Evolutionary conservation across 805 yeast species (phyloP).

Genomic region (Pichia cabralensis): DNA sequence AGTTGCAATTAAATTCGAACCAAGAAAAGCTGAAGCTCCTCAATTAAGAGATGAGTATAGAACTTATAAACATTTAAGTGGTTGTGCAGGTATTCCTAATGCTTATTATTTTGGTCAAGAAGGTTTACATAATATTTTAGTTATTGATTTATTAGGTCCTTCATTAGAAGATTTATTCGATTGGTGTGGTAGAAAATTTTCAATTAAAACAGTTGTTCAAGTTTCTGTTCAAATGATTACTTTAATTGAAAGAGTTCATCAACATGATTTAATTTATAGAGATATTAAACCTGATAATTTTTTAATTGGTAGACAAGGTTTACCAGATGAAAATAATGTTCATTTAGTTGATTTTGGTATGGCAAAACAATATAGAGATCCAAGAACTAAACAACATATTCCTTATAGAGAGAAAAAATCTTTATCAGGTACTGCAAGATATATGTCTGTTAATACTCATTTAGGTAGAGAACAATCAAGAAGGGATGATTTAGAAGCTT

Average conservation of each 20-base stretch:
- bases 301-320: conserved; percentile 80
- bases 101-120: conserved; percentile 99
- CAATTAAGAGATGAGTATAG: conserved; percentile 94
- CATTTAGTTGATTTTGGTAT: conserved; percentile 95
- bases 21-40: conserved; percentile 94
- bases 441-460: conserved; percentile 96
- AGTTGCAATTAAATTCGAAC: conserved; percentile 96
- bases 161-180: conserved; percentile 93
- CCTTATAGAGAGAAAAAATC: conserved; percentile 96
- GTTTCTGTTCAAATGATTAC: conserved; percentile 92
- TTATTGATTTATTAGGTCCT: conserved; percentile 92
- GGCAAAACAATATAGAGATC: conserved; percentile 98
- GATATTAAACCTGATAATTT: conserved; percentile 98
- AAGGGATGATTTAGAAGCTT: conserved; percentile 91
- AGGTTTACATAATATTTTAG: conserved; percentile 90
- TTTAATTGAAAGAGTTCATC: conserved; percentile 79
- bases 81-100: conserved; percentile 79
- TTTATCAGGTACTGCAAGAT: conserved; percentile 95
- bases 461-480: conserved; percentile 95
- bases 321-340: conserved; percentile 74
- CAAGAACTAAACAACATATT: conserved; percentile 88
- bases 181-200: conserved; percentile 92
- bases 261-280: conserved; percentile 83
- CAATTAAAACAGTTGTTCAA: conserved; percentile 82
- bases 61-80: conserved; percentile 81